phyloP scores from a whole-genome alignment of 202 grass and related monocot genomes.

The Zizania palustris region DNA sequence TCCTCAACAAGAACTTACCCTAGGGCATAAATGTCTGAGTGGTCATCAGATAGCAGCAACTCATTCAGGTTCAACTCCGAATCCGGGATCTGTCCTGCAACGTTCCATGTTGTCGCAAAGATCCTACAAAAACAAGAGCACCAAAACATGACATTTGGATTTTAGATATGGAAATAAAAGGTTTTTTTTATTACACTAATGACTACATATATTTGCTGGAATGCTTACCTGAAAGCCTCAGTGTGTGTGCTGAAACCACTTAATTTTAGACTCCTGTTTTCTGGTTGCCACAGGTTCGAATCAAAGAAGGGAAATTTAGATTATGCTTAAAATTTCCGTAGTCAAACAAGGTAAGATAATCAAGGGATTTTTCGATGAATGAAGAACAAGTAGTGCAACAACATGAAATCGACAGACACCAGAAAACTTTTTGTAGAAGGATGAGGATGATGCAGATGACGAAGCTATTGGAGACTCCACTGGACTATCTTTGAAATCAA shows the following conservation, averaged over 20 bases:
- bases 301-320: conserved; percentile 3
- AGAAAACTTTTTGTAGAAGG: conserved; percentile 63
- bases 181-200: conserved; percentile 10
- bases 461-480: conserved; percentile 34
- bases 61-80: conserved; percentile 65
- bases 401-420: conserved; percentile 31
- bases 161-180: neutral
- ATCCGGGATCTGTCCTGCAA: conserved; percentile 75
- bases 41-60: conserved; percentile 72
- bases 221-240: conserved; percentile 62
- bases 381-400: neutral
- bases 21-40: conserved; percentile 85
- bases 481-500: conserved; percentile 49
- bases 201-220: neutral
- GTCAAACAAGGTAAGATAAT: neutral
- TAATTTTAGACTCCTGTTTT: conserved; percentile 58
- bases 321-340: too few species aligned
- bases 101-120: conserved; percentile 92
- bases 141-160: conserved; percentile 1
- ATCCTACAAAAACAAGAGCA: conserved; percentile 45
- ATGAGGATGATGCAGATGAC: conserved; percentile 54
- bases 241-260: conserved; percentile 44
- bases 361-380: neutral
- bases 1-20: conserved; percentile 50
- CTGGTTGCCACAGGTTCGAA: conserved; percentile 36